Base-by-base conservation (phyloP, 176 grass and related monocot species). In the Elaeis guineensis region DNA sequence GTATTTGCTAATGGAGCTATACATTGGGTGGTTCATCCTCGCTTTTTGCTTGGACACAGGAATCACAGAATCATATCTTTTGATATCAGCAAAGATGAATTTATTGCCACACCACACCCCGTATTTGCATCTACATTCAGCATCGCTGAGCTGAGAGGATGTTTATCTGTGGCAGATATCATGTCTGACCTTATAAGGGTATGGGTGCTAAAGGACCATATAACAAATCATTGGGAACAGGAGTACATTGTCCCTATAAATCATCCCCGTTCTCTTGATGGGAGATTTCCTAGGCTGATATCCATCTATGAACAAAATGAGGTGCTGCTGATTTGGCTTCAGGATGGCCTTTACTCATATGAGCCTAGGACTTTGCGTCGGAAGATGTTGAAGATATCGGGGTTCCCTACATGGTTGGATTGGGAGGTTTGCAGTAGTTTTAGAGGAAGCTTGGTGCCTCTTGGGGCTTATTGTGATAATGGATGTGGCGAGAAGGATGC, bases 391-490 rank as follows among this genome's bases (percentile, higher is more conserved):
- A 1, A 16, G 12, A 51, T 64, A 64, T 50, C 35, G 51, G 61
- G 61, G 35, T 20, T 64, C 2, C 61, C 61, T 6, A 22, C 44
- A 24, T 64, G 61, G 61, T 50, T 64, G 61, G 61, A 64, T 17
- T 64, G 61, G 61, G 61, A 50, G 11, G 24, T 64, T 64, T 50
- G 9, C 39, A 15, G 39, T 24, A 44, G 61, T 17, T 64, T 44
- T 48, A 64, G 30, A 21, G n/a, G 39, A 22, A 64, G n/a, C 24
- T 50, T 50, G 44, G 61, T 48, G 21, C 35, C 61, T 49, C 21
- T 50, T 18, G 49, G 32, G 8, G 29, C 18, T 21, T 15, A 63
- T 16, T 3, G 4, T 49, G 35, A 63, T 21, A 21, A 20, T 21
- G 1, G 20, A 35, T 15, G 21, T 49, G 19, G 21, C 14, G 16